Percentiles rank a stretch among this genome's conserved stretches.
phyloP scores from a whole-genome alignment of 225 moss, liverwort and hornwort species.

The Pseudisothecium myosuroides region DNA sequence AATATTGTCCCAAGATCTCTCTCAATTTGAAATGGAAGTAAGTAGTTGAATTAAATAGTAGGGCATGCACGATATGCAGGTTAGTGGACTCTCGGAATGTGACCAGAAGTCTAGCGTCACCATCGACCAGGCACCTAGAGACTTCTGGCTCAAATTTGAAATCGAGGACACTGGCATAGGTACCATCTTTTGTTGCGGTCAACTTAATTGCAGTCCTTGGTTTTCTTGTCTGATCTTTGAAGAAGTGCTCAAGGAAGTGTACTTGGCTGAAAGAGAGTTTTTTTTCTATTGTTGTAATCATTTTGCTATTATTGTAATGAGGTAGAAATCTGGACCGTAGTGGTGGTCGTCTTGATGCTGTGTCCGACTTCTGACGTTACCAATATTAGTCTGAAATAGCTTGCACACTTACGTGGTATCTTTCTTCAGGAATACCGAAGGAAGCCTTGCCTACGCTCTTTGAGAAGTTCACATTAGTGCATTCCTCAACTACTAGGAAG shows the following conservation, averaged over 20 bases:
- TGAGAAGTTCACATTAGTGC: slow-evolving; percentile 52
- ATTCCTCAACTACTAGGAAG: slow-evolving; percentile 51
- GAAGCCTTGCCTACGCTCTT: slow-evolving; percentile 45
- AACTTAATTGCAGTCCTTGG: background rate
- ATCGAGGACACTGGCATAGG: slow-evolving; percentile 57
- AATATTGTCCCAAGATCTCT: background rate
- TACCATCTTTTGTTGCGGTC: background rate
- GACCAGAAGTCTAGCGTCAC: background rate
- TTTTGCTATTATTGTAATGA: background rate
- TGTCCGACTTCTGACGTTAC: background rate
- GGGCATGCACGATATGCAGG: slow-evolving; percentile 3
- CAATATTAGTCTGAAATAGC: background rate
- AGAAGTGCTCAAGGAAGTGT: background rate
- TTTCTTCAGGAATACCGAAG: slow-evolving; percentile 36
- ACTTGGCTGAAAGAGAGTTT: background rate
- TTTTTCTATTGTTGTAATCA: background rate
- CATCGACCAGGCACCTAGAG: background rate
- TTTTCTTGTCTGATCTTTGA: background rate
- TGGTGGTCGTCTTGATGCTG: background rate
- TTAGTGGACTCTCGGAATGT: background rate
- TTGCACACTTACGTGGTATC: background rate
- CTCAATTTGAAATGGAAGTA: background rate
- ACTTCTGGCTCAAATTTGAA: slow-evolving; percentile 45
- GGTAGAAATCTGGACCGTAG: background rate
- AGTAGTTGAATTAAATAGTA: background rate